phyloP scores from a whole-genome alignment of 2,329 filamentous ascomycete genomes.

The Plenodomus tracheiphilus region DNA sequence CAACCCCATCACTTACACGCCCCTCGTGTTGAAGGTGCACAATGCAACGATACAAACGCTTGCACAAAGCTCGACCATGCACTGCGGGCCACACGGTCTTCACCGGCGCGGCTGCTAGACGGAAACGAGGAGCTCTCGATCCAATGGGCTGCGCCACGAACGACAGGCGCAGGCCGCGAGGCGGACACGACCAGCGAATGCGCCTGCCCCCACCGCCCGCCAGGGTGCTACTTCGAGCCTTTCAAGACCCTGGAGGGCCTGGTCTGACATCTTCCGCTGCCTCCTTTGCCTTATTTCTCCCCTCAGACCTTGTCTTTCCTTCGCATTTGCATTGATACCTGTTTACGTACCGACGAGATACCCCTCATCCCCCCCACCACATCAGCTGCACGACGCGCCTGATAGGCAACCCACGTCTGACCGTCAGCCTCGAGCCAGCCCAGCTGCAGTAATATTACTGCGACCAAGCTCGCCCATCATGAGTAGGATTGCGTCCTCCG shows the following conservation, averaged over 20 bases:
- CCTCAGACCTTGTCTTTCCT: constrained; percentile 15
- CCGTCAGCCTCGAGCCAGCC: constrained; percentile 35
- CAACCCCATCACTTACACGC: background rate
- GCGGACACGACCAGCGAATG: constrained; percentile 28
- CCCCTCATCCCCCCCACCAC: constrained; percentile 31
- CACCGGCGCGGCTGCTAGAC: constrained; percentile 1
- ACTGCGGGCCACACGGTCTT: constrained; percentile 1
- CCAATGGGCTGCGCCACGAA: constrained; percentile 25
- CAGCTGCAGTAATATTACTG: constrained; percentile 30
- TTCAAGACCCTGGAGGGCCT: constrained; percentile 19
- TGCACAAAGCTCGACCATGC: constrained; percentile 5
- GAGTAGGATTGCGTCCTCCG: constrained; percentile 34
- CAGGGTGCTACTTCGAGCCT: constrained; percentile 22
- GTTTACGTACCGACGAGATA: constrained; percentile 23
- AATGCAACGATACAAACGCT: background rate
- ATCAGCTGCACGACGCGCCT: constrained; percentile 25
- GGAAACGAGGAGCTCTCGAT: constrained; percentile 1
- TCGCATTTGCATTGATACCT: constrained; percentile 23
- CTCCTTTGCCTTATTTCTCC: constrained; percentile 18
- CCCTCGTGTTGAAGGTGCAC: background rate
- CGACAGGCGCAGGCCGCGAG: constrained; percentile 25
- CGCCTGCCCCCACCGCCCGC: constrained; percentile 30
- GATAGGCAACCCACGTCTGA: constrained; percentile 34
- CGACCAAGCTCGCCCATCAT: constrained; percentile 33
- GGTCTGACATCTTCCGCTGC: constrained; percentile 18